Percentiles rank a stretch among this genome's conserved stretches.
Evolutionary conservation across 1,139 yeast species (phyloP).

Genomic region (Kodamaea fungicola): DNA sequence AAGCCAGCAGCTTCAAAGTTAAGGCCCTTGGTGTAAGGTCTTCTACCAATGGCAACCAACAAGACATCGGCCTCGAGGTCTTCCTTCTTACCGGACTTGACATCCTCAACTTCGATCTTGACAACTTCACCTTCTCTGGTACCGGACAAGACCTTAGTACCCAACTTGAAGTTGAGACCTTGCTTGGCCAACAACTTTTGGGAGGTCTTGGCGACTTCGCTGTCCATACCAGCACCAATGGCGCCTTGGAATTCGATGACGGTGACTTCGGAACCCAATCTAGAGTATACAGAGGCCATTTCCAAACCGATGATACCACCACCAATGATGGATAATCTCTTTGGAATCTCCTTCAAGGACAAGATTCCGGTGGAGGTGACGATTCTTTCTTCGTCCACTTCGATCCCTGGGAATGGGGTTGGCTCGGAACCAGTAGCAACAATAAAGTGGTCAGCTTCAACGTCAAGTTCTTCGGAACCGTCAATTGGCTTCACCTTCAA

Average conservation of each 20-base stretch:
- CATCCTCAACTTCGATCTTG: constrained; percentile 83
- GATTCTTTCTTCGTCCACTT: constrained; percentile 94
- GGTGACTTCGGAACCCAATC: constrained; percentile 95
- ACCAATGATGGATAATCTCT: constrained; percentile 89
- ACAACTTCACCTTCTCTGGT: constrained; percentile 85
- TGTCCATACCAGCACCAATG: constrained; percentile 96
- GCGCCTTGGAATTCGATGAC: constrained; percentile 86
- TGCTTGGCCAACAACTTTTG: constrained; percentile 92
- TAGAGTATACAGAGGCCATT: constrained; percentile 97
- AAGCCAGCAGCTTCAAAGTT: constrained; percentile 85
- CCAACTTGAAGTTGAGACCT: constrained; percentile 89
- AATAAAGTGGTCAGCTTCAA: constrained; percentile 83
- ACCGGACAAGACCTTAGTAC: constrained; percentile 88
- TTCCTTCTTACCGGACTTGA: constrained; percentile 80
- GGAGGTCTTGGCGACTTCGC: constrained; percentile 84
- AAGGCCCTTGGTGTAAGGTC: constrained; percentile 91
- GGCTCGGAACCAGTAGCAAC: constrained; percentile 99
- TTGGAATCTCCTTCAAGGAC: constrained; percentile 82
- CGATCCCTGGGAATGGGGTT: constrained; percentile 98
- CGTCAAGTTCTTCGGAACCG: constrained; percentile 60
- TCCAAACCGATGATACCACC: constrained; percentile 99
- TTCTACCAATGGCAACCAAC: constrained; percentile 97
- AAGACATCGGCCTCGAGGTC: constrained; percentile 85
- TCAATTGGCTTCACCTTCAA: constrained; percentile 83
- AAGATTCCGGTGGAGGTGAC: constrained; percentile 95